These are phyloP conservation scores for Termitomyces titanicus DNA, from an alignment of 768 basidiomycete species.

Conservation along the genomic window DNA sequence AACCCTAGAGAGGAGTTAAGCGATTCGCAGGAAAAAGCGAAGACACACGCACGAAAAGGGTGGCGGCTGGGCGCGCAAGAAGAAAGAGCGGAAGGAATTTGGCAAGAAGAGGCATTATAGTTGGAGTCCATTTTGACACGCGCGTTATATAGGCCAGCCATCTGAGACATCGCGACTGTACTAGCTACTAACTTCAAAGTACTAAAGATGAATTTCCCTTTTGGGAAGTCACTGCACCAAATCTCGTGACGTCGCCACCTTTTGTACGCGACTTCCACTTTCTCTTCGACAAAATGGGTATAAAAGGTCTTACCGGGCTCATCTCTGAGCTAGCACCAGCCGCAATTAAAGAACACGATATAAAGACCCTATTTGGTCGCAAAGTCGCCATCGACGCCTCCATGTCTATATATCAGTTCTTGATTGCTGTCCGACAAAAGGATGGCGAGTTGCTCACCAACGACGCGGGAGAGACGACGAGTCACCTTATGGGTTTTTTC, in stretches of 20 bases:
- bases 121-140: background rate
- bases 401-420: constrained; percentile 96
- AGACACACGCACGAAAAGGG: constrained; percentile 3
- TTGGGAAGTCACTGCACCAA: background rate
- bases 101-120: constrained; percentile 3
- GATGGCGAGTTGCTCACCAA: constrained; percentile 97
- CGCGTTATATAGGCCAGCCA: constrained; percentile 4
- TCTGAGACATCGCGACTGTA: constrained; percentile 8
- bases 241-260: background rate
- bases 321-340: constrained; percentile 88
- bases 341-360: constrained; percentile 88
- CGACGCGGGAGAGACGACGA: constrained; percentile 97
- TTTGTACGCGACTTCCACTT: constrained; percentile 3
- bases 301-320: constrained; percentile 91
- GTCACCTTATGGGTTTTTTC: constrained; percentile 98
- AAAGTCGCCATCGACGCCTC: constrained; percentile 99
- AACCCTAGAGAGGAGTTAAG: constrained; percentile 1
- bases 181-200: background rate
- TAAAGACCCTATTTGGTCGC: constrained; percentile 95
- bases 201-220: background rate
- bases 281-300: constrained; percentile 61
- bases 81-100: constrained; percentile 11
- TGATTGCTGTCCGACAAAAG: constrained; percentile 94
- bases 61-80: constrained; percentile 4
- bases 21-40: background rate